These are phyloP conservation scores for Panicum virgatum DNA, from an alignment of 202 grass and related monocot species.

Conservation along the genomic window DNA sequence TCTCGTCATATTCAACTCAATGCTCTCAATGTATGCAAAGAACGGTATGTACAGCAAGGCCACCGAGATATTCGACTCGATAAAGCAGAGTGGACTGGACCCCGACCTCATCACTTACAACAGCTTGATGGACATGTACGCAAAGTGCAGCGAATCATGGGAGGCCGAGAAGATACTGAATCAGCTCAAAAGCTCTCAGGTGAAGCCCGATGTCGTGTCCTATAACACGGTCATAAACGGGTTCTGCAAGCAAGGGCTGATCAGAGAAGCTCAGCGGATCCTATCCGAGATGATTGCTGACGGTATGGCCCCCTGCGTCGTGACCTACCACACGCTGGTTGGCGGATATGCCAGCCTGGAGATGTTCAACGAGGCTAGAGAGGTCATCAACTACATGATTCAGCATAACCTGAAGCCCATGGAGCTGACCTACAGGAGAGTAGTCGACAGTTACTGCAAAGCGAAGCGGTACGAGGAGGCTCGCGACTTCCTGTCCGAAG, in stretches of 20 bases:
- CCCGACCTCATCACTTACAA: slow-evolving; percentile 89
- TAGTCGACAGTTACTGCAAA: slow-evolving; percentile 75
- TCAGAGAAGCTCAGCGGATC: slow-evolving; percentile 80
- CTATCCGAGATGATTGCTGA: slow-evolving; percentile 76
- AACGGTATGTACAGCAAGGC: slow-evolving; percentile 68
- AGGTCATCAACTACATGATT: slow-evolving; percentile 87
- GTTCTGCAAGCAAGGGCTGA: slow-evolving; percentile 90
- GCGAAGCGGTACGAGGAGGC: slow-evolving; percentile 62
- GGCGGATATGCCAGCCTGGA: slow-evolving; percentile 64
- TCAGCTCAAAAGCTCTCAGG: slow-evolving; percentile 50
- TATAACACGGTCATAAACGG: slow-evolving; percentile 98
- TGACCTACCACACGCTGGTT: slow-evolving; percentile 82
- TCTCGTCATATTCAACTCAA: slow-evolving; percentile 84
- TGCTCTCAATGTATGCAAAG: slow-evolving; percentile 84
- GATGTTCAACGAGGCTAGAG: slow-evolving; percentile 76
- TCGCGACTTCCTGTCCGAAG: slow-evolving; percentile 50
- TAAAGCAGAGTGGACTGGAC: slow-evolving; percentile 54
- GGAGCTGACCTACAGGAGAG: slow-evolving; percentile 75
- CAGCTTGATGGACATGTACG: slow-evolving; percentile 94
- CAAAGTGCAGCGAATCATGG: slow-evolving; percentile 73
- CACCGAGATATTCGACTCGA: slow-evolving; percentile 54
- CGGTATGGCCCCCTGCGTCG: slow-evolving; percentile 58
- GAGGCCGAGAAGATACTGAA: slow-evolving; percentile 78
- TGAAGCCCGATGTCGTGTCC: slow-evolving; percentile 78
- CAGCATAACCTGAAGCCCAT: slow-evolving; percentile 65